phyloP scores from a whole-genome alignment of 2,329 filamentous ascomycete species.

The Cladosporium sp. region DNA sequence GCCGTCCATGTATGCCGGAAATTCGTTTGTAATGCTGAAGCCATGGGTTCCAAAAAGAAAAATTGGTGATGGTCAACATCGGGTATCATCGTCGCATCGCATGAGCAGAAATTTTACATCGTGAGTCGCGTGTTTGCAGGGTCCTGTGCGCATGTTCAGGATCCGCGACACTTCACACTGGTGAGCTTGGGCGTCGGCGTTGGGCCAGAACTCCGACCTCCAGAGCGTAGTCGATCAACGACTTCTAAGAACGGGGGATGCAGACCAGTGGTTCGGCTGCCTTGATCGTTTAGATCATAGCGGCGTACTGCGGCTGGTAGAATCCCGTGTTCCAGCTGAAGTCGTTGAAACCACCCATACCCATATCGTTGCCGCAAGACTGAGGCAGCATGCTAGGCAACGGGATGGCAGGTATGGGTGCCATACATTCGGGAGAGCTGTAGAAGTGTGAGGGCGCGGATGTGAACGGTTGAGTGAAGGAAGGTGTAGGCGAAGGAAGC shows the following conservation, averaged over 20 bases:
- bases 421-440: slow-evolving; percentile 72
- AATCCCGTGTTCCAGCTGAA: slow-evolving; percentile 90
- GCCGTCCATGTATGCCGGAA: slow-evolving; percentile 55
- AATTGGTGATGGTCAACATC: slow-evolving; percentile 42
- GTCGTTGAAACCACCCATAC: slow-evolving; percentile 66
- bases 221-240: slow-evolving; percentile 34
- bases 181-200: slow-evolving; percentile 37
- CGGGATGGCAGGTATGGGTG: slow-evolving; percentile 74
- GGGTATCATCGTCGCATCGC: slow-evolving; percentile 43
- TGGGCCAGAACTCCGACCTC: slow-evolving; percentile 46
- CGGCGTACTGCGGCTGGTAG: slow-evolving; percentile 70
- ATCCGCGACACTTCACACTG: slow-evolving; percentile 29
- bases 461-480: slow-evolving; percentile 73
- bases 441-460: slow-evolving; percentile 64
- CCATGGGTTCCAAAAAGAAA: slow-evolving; percentile 20
- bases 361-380: slow-evolving; percentile 71
- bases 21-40: slow-evolving; percentile 31
- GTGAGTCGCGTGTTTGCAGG: slow-evolving; percentile 46
- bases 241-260: slow-evolving; percentile 22
- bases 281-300: slow-evolving; percentile 65
- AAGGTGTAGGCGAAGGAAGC: slow-evolving; percentile 75
- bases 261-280: slow-evolving; percentile 20
- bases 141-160: slow-evolving; percentile 44
- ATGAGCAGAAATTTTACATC: slow-evolving; percentile 41
- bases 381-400: slow-evolving; percentile 86